Evolutionary conservation across 345 rosid genomes (phyloP).

Genomic region (Erucastrum elatum): DNA sequence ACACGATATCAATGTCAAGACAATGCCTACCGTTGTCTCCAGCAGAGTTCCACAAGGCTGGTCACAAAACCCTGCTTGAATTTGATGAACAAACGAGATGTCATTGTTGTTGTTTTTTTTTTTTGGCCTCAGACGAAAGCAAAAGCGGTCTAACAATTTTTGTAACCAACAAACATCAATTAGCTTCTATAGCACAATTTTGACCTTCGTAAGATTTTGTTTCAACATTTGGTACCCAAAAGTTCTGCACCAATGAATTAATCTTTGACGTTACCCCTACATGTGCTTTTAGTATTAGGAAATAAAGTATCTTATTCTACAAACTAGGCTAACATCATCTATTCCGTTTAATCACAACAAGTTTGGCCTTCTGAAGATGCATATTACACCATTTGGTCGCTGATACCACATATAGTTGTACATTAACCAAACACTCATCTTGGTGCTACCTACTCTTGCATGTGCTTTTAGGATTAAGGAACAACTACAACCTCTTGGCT

Average conservation of each 20-base stretch:
- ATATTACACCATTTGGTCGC: neutral
- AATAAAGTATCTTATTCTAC: neutral
- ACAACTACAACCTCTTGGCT: neutral
- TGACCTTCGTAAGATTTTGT: constrained; percentile 6
- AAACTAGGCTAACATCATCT: neutral
- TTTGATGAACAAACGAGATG: constrained; percentile 4
- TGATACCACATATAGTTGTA: neutral
- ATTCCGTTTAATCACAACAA: neutral
- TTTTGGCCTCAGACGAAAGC: neutral
- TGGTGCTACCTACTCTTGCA: neutral
- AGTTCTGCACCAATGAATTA: neutral
- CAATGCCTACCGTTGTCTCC: constrained; percentile 50
- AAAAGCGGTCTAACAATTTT: constrained; percentile 19
- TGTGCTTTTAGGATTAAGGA: neutral
- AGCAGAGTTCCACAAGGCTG: constrained; percentile 50
- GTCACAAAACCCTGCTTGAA: constrained; percentile 34
- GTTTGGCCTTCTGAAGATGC: neutral
- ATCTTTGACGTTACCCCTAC: constrained; percentile 7
- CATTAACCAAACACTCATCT: neutral
- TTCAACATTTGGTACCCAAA: neutral
- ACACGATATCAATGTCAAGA: constrained; percentile 56
- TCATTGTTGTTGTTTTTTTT: neutral
- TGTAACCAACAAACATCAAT: constrained; percentile 31
- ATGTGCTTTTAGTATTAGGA: constrained; percentile 13
- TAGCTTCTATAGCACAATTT: constrained; percentile 14